These are phyloP conservation scores for Juncus inflexus DNA, from an alignment of 176 grass and related monocot genomes.

Conservation along the genomic window DNA sequence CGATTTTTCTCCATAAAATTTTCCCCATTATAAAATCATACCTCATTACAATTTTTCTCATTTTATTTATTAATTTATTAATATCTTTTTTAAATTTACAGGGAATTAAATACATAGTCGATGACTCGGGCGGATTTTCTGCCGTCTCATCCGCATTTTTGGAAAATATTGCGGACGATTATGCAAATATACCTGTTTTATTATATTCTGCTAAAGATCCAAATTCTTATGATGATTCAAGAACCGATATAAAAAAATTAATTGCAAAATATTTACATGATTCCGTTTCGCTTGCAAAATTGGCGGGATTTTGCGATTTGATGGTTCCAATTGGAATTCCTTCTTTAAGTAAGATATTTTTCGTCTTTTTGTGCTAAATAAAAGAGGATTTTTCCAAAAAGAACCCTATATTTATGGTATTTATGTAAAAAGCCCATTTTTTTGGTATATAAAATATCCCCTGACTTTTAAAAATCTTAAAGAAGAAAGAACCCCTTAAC, in stretches of 20 bases:
- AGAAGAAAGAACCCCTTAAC: no score
- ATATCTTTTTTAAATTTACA: constrained; percentile 30
- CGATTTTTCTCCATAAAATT: no score
- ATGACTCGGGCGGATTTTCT: constrained; percentile 63
- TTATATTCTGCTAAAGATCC: constrained; percentile 71
- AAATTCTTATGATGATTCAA: constrained; percentile 34
- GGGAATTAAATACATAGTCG: constrained; percentile 74
- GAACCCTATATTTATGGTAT: no score
- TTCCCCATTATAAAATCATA: no score
- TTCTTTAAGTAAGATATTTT: constrained; percentile 67
- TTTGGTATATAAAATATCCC: no score
- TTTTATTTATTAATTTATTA: no score
- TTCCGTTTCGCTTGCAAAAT: constrained; percentile 75
- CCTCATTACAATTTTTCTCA: no score
- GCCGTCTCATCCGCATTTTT: constrained; percentile 56
- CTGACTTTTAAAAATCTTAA: no score
- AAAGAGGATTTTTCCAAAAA: no score
- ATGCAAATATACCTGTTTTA: constrained; percentile 74
- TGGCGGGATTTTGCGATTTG: constrained; percentile 66
- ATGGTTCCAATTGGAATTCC: constrained; percentile 72
- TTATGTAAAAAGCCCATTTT: no score
- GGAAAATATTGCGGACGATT: constrained; percentile 89
- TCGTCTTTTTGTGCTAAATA: no score
- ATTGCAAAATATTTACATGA: constrained; percentile 72
- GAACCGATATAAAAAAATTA: constrained; percentile 44